Base-by-base conservation (phyloP, 2,329 filamentous ascomycete species). In the Colletotrichum scovillei region DNA sequence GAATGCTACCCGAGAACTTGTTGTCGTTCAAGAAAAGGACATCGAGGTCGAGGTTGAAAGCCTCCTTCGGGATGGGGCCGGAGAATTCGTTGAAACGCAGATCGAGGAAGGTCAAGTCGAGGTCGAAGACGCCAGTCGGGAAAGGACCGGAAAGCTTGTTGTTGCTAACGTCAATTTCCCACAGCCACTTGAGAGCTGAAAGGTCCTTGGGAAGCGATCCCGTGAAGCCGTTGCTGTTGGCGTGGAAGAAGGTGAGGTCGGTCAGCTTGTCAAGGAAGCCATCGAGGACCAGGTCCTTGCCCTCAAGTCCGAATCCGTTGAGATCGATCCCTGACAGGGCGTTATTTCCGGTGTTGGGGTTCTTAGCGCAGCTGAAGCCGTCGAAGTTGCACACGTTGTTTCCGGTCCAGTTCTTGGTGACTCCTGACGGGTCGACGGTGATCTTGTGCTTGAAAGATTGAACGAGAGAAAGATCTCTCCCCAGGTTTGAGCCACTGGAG, bases 211-310 rank as follows among this genome's bases (percentile, higher is more conserved):
- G 67, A 19, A 69, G 12, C 14, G 32, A 26, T 57, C 67, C 67
- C 30, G 62, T 49, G 38, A 69, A 69, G 4, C 35, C 52, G 67
- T 69, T 69, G 53, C 24, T 35, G 60, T 65, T 58, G 35, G 60
- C 67, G 53, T 69, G 67, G 52, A 69, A 69, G 26, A 65, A 53
- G 60, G 60, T 38, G 49, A 69, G 46, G 19, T 69, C 67, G 12
- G 60, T 64, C 49, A 69, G 52, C 67, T 69, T 64, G 32, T 69
- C 53, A 22, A 69, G 32, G 26, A 69, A 69, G n/a, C 60, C 67
- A 6, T 65, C 53, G 3, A 69, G 60, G 16, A 26, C 35, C 12
- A 69, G 22, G 16, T 14, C 19, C 19, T 57, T n/a, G 24, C 67
- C 67, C 11, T 63, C 60, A 8, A 69, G 49, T 5, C 42, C 60